Evolutionary conservation across 2,329 filamentous ascomycete genomes (phyloP).

Genomic region (Ophidiomyces ophidiicola): DNA sequence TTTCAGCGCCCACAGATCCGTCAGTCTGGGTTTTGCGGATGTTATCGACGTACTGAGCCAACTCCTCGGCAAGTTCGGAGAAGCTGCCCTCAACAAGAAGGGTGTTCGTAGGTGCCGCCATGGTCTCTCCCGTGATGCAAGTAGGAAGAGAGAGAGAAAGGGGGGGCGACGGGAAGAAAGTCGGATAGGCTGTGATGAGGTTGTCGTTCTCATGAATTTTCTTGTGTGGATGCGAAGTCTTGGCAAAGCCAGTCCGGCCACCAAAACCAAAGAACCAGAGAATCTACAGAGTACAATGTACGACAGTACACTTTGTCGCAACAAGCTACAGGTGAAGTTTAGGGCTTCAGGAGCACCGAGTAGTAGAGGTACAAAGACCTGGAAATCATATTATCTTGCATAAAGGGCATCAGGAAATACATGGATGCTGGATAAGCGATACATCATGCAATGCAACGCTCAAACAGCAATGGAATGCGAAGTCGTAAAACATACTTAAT

Average conservation of each 20-base stretch:
- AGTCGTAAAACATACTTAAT: background rate
- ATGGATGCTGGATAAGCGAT: conserved; percentile 3
- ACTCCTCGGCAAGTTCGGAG: conserved; percentile 83
- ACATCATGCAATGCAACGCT: conserved; percentile 6
- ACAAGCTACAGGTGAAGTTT: no score
- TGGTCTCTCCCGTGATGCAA: conserved; percentile 22
- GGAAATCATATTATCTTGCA: conserved; percentile 6
- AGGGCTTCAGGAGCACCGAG: no score
- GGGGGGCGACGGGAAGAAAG: background rate
- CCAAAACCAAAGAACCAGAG: background rate
- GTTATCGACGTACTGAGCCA: conserved; percentile 84
- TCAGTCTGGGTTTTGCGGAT: conserved; percentile 52
- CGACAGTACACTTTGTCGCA: no score
- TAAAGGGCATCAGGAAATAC: background rate
- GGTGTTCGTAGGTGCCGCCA: conserved; percentile 51
- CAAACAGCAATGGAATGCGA: background rate
- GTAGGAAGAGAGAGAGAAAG: conserved; percentile 1
- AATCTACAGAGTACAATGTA: background rate
- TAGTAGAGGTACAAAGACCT: no score
- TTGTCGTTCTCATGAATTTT: conserved; percentile 11
- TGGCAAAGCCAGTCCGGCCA: conserved; percentile 10
- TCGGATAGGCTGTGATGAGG: background rate
- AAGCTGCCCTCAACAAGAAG: conserved; percentile 80
- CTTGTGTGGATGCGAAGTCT: conserved; percentile 13
- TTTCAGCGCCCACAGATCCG: conserved; percentile 46